phyloP scores from a whole-genome alignment of 306 rosid species.

The Cucumis cinereus region DNA sequence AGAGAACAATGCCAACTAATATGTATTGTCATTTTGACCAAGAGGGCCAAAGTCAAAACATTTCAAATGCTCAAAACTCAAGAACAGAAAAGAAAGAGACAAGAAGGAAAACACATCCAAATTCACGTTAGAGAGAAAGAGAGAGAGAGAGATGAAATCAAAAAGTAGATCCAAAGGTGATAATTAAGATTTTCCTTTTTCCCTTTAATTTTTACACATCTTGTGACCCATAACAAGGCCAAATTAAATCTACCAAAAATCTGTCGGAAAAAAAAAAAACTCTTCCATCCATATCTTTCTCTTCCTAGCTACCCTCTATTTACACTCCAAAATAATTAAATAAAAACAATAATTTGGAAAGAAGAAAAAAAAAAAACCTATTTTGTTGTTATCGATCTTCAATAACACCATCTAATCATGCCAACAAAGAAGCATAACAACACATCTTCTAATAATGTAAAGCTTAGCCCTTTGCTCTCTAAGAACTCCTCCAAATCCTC shows the following conservation, averaged over 20 bases:
- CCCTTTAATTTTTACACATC: neutral
- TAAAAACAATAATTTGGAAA: neutral
- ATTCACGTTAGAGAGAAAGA: neutral
- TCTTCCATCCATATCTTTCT: conserved; percentile 13
- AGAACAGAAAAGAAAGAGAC: neutral
- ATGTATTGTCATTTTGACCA: neutral
- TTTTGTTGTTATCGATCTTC: neutral
- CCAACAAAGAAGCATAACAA: conserved; percentile 98
- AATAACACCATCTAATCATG: conserved; percentile 34
- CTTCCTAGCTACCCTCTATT: conserved; percentile 20
- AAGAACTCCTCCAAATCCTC: conserved; percentile 76
- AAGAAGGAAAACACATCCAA: neutral
- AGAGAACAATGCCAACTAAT: neutral
- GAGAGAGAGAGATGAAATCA: neutral
- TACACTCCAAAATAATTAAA: conserved; percentile 34
- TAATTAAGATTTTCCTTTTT: neutral
- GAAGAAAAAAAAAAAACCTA: neutral
- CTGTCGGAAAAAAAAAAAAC: neutral
- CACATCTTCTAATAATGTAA: conserved; percentile 89
- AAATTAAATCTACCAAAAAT: conserved; percentile 34
- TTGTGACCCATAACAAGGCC: conserved; percentile 7
- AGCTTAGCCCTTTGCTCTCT: conserved; percentile 82
- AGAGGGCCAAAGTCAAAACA: neutral
- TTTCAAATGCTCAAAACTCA: neutral
- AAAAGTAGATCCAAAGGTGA: neutral